Evolutionary conservation across 805 yeast genomes (phyloP).

Genomic region (Metschnikowia baotianmanensis): DNA sequence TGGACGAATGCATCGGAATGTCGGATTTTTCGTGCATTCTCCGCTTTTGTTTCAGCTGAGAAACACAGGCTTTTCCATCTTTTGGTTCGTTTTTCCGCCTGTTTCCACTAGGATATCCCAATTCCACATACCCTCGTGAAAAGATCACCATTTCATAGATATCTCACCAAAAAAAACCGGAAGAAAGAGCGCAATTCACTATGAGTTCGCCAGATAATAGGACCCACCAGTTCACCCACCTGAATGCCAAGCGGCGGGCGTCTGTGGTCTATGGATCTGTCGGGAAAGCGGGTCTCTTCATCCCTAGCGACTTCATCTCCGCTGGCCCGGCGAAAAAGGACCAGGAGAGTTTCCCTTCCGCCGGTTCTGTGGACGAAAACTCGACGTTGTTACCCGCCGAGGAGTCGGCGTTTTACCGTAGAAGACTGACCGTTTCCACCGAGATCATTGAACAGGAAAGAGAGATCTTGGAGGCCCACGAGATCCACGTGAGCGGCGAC

Average conservation of each 20-base stretch:
- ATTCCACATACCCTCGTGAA: too few species aligned
- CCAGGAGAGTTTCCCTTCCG: constrained; percentile 2
- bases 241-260: constrained; percentile 49
- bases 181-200: background rate
- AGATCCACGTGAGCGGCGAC: constrained; percentile 23
- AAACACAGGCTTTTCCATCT: too few species aligned
- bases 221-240: constrained; percentile 36
- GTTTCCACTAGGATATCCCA: too few species aligned
- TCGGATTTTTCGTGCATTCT: too few species aligned
- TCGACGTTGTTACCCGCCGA: constrained; percentile 13
- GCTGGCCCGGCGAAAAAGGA: constrained; percentile 6
- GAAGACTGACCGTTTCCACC: constrained; percentile 18
- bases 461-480: constrained; percentile 32
- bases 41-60: too few species aligned
- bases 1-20: too few species aligned
- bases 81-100: too few species aligned
- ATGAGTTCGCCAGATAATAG: constrained; percentile 16
- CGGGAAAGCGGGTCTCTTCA: constrained; percentile 50
- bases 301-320: constrained; percentile 47
- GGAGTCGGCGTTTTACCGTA: constrained; percentile 8
- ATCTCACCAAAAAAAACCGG: too few species aligned
- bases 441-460: constrained; percentile 38
- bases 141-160: too few species aligned
- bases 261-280: constrained; percentile 51
- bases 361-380: constrained; percentile 9